Conservation (phyloP, 805 yeast genomes). For the Nakazawaea pomicola region DNA sequence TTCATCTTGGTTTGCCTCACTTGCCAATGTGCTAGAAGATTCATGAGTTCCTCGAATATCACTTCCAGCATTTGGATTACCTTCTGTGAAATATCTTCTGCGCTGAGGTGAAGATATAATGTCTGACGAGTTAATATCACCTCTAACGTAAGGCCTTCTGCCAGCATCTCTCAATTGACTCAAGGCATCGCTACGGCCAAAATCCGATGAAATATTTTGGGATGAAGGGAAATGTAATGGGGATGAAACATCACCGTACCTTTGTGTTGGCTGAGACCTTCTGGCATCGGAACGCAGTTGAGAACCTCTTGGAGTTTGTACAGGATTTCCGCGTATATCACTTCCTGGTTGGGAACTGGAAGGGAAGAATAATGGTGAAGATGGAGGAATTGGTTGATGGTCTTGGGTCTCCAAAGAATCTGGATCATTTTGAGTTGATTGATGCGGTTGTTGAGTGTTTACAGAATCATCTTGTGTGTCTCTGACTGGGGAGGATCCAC, state of each 20-base stretch:
- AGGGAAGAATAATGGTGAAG: slow-evolving; percentile 53
- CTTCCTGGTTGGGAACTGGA: slow-evolving; percentile 27
- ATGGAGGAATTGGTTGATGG: slow-evolving; percentile 36
- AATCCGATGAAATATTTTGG: slow-evolving; percentile 12
- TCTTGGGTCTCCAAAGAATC: slow-evolving; percentile 31
- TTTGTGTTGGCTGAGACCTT: slow-evolving; percentile 18
- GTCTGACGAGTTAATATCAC: slow-evolving; percentile 73
- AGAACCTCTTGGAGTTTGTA: slow-evolving; percentile 17
- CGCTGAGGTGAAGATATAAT: slow-evolving; percentile 62
- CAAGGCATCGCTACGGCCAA: slow-evolving; percentile 24
- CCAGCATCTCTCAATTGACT: slow-evolving; percentile 39
- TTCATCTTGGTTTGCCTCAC: slow-evolving; percentile 44
- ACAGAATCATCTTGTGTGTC: slow-evolving; percentile 11
- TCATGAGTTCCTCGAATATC: slow-evolving; percentile 12
- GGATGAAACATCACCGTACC: slow-evolving; percentile 35
- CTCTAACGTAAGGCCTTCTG: slow-evolving; percentile 54
- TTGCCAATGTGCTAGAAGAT: slow-evolving; percentile 18
- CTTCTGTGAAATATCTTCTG: slow-evolving; percentile 54
- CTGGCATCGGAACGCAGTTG: slow-evolving; percentile 34
- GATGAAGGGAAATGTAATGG: slow-evolving; percentile 47
- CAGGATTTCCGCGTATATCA: slow-evolving; percentile 9
- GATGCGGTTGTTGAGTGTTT: slow-evolving; percentile 15
- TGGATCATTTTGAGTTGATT: slow-evolving; percentile 26
- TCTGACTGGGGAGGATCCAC: slow-evolving; percentile 21
- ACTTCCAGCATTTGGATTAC: slow-evolving; percentile 22